Conservation (phyloP, 148 eudicot species). For the Arbutus unedo region DNA sequence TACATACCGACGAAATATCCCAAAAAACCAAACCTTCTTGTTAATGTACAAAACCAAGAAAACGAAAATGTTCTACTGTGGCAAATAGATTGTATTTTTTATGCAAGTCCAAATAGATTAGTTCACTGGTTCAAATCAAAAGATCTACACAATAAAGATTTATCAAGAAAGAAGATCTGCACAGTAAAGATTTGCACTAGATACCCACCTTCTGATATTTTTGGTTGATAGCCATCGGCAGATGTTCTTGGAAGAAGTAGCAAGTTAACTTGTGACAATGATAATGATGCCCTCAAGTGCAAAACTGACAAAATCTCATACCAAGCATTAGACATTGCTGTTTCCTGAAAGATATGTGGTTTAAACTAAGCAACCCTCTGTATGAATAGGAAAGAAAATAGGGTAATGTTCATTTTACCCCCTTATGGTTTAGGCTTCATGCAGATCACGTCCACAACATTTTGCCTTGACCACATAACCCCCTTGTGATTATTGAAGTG, state of each 20-base stretch:
- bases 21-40: background rate
- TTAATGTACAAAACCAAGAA: background rate
- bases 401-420: too few species aligned
- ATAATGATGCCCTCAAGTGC: constrained; percentile 88
- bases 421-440: too few species aligned
- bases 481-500: too few species aligned
- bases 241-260: constrained; percentile 93
- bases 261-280: constrained; percentile 81
- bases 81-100: background rate
- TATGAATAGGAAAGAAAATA: background rate
- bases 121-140: background rate
- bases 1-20: background rate
- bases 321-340: constrained; percentile 86
- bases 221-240: constrained; percentile 81
- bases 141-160: background rate
- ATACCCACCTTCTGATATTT: constrained; percentile 87
- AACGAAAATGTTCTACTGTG: background rate
- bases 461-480: too few species aligned
- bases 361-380: constrained; percentile 11
- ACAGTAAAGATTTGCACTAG: background rate
- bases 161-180: background rate
- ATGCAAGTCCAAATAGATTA: background rate
- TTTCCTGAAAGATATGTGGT: constrained; percentile 56
- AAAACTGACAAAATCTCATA: constrained; percentile 90
- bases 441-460: too few species aligned